These are phyloP conservation scores for Fagopyrum esculentum DNA, from an alignment of 148 eudicot genomes.

Conservation along the genomic window DNA sequence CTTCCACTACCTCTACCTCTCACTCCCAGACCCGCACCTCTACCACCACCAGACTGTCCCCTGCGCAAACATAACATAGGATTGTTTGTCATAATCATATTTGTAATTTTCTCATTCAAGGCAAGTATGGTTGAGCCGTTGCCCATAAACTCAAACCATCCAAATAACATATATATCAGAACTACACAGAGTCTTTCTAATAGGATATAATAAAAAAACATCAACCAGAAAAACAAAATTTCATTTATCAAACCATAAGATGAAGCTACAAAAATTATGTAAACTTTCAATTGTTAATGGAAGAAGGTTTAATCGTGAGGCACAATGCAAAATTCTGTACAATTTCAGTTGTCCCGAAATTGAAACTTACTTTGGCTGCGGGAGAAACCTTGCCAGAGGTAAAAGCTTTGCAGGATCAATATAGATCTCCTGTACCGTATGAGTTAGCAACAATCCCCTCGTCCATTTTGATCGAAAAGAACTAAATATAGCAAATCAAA, in stretches of 20 bases:
- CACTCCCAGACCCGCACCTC: constrained; percentile 43
- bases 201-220: too few species aligned
- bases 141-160: constrained; percentile 31
- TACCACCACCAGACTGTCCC: constrained; percentile 24
- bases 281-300: not conserved
- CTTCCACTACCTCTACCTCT: constrained; percentile 49
- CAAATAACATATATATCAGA: constrained; percentile 10
- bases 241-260: not conserved
- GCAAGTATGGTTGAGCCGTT: not conserved
- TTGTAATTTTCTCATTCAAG: not conserved
- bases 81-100: not conserved
- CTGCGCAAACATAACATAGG: not conserved
- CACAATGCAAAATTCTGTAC: too few species aligned
- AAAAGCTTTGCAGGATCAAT: constrained; percentile 86
- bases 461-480: constrained; percentile 69
- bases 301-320: too few species aligned
- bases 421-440: constrained; percentile 71
- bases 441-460: constrained; percentile 91
- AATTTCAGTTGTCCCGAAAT: not conserved
- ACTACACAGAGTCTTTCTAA: too few species aligned
- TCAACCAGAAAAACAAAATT: not conserved
- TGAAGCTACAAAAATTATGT: not conserved
- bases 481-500: constrained; percentile 27
- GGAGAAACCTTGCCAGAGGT: constrained; percentile 88
- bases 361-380: constrained; percentile 82